Evolutionary conservation across 352 stramenopile species (phyloP).

Genomic region (Hyaloperonospora arabidopsidis): DNA sequence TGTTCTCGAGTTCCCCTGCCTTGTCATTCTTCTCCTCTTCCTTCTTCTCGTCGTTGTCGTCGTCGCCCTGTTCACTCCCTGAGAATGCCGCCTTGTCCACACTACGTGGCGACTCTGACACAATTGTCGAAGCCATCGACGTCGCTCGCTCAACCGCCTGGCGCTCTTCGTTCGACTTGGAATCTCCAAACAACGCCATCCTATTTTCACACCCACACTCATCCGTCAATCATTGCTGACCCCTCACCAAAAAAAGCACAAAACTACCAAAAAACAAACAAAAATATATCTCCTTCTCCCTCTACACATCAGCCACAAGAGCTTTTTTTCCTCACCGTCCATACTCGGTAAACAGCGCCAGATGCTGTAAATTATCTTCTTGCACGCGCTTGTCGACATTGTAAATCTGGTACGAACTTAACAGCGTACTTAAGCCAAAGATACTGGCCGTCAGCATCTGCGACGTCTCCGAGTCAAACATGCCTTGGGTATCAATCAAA

Average conservation of each 20-base stretch:
- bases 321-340: slow-evolving; percentile 68
- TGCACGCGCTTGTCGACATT: slow-evolving; percentile 99
- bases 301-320: neutral
- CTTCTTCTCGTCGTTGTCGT: slow-evolving; percentile 21
- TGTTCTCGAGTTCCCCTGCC: slow-evolving; percentile 25
- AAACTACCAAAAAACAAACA: neutral
- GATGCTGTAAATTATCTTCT: slow-evolving; percentile 98
- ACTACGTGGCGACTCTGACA: slow-evolving; percentile 11
- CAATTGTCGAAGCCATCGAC: slow-evolving; percentile 9
- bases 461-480: slow-evolving; percentile 99
- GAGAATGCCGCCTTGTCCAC: slow-evolving; percentile 41
- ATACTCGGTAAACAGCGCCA: slow-evolving; percentile 99
- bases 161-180: slow-evolving; percentile 24
- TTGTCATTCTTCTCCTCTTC: slow-evolving; percentile 20
- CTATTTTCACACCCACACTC: slow-evolving; percentile 9
- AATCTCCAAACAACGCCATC: slow-evolving; percentile 66
- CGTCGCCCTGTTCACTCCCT: slow-evolving; percentile 22
- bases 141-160: slow-evolving; percentile 17
- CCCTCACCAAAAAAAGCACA: neutral
- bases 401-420: slow-evolving; percentile 98
- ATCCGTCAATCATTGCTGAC: neutral
- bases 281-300: neutral
- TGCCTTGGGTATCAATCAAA: slow-evolving; percentile 98
- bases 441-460: slow-evolving; percentile 98
- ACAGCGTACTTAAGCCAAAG: slow-evolving; percentile 96